Evolutionary conservation across 2,329 filamentous ascomycete genomes (phyloP).

Genomic region (Sclerotinia glacialis): DNA sequence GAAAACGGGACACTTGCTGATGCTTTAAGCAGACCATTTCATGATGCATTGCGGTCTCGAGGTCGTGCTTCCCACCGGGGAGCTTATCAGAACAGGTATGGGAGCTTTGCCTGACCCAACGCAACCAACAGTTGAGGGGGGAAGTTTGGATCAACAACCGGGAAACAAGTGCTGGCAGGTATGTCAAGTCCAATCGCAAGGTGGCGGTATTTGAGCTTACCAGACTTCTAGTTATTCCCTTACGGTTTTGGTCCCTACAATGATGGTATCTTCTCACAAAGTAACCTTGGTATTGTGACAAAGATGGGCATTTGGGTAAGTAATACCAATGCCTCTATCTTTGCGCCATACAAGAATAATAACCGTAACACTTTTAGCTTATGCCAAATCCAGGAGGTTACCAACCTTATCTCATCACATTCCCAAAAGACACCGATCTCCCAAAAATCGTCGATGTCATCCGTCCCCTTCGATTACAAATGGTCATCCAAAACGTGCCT

Average conservation of each 20-base stretch:
- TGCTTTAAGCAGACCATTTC: conserved; percentile 39
- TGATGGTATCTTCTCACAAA: conserved; percentile 51
- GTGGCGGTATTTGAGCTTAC: neutral
- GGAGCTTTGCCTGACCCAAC: conserved; percentile 41
- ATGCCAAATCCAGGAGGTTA: conserved; percentile 53
- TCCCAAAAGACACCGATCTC: conserved; percentile 41
- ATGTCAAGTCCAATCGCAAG: neutral
- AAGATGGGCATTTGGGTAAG: conserved; percentile 48
- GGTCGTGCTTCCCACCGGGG: conserved; percentile 47
- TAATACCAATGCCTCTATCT: neutral
- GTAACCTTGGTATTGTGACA: conserved; percentile 51
- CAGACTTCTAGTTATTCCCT: conserved; percentile 25
- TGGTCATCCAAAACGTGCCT: conserved; percentile 45
- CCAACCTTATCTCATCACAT: conserved; percentile 46
- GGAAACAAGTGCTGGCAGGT: conserved; percentile 43
- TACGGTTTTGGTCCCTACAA: conserved; percentile 41
- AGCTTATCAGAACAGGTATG: conserved; percentile 49
- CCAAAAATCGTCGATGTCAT: conserved; percentile 45
- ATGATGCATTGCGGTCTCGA: conserved; percentile 45
- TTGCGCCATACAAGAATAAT: neutral
- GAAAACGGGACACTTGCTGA: conserved; percentile 22
- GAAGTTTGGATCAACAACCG: conserved; percentile 34
- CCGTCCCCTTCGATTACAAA: conserved; percentile 43
- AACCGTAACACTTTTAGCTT: conserved; percentile 36
- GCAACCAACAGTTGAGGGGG: conserved; percentile 11